These are phyloP conservation scores for Brettanomyces naardenensis DNA, from an alignment of 805 yeast species.

Conservation along the genomic window DNA sequence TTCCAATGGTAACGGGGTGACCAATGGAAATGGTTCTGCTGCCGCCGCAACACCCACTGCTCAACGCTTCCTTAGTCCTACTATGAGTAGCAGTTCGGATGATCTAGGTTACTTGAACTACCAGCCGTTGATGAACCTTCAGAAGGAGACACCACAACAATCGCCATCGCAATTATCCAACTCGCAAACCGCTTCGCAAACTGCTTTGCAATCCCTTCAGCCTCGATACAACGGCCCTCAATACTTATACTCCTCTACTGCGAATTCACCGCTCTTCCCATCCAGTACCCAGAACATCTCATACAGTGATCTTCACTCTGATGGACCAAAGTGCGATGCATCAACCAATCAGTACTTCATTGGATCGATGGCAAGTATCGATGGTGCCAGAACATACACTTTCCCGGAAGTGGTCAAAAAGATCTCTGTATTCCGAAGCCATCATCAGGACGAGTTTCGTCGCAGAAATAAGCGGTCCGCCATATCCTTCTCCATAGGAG, in stretches of 20 bases:
- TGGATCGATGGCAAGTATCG: conserved; percentile 34
- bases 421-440: conserved; percentile 30
- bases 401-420: conserved; percentile 55
- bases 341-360: conserved; percentile 61
- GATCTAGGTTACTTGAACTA: conserved; percentile 19
- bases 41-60: conserved; percentile 8
- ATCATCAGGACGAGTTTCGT: conserved; percentile 33
- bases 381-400: conserved; percentile 33
- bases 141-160: neutral
- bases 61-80: conserved; percentile 19
- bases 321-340: conserved; percentile 42
- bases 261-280: neutral
- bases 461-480: conserved; percentile 27
- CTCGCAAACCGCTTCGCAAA: too few species aligned
- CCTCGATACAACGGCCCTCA: neutral
- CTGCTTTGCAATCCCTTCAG: neutral
- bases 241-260: neutral
- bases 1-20: conserved; percentile 1
- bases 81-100: conserved; percentile 30
- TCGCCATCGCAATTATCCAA: neutral
- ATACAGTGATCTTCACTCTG: conserved; percentile 8
- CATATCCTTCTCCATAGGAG: conserved; percentile 42
- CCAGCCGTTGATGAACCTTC: conserved; percentile 18
- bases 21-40: too few species aligned
- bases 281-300: neutral